A percentile compares a stretch with the other conserved stretches of the same genome.
These are phyloP conservation scores for Petunia axillaris DNA, from an alignment of 257 asterid species.

Conservation along the genomic window DNA sequence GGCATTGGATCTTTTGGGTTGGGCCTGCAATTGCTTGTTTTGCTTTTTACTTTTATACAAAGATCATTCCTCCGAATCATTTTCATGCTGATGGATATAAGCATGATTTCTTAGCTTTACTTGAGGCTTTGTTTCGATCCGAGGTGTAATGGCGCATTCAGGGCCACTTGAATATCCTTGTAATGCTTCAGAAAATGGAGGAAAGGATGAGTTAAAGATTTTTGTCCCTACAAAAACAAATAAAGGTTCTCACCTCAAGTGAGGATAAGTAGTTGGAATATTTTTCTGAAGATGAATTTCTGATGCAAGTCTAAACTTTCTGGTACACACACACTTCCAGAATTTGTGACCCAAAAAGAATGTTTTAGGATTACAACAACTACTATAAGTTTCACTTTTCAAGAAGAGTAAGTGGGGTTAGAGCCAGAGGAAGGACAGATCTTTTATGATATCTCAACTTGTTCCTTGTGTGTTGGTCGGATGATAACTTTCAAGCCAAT, in stretches of 20 bases:
- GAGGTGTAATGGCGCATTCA: background rate
- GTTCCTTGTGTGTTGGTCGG: background rate
- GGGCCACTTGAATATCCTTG: too few species aligned
- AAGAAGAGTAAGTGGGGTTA: background rate
- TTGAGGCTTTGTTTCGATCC: slow-evolving; percentile 42
- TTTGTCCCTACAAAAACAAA: too few species aligned
- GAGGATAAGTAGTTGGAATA: too few species aligned
- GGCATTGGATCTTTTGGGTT: slow-evolving; percentile 82
- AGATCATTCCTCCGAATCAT: slow-evolving; percentile 69
- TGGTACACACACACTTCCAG: too few species aligned
- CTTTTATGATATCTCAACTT: background rate
- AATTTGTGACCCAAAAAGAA: too few species aligned
- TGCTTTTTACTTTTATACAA: slow-evolving; percentile 60
- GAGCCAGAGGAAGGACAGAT: background rate
- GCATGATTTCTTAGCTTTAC: slow-evolving; percentile 54
- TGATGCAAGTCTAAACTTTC: too few species aligned
- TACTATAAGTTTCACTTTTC: too few species aligned
- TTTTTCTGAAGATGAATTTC: too few species aligned
- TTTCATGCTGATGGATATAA: slow-evolving; percentile 55
- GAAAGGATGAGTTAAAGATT: too few species aligned
- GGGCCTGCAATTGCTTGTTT: slow-evolving; percentile 66
- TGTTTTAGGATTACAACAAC: too few species aligned
- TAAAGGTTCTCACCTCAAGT: too few species aligned
- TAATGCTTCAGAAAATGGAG: too few species aligned
- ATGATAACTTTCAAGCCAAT: background rate